Percentiles rank a stretch among this genome's conserved stretches.
Conservation (phyloP, 192 early-diverging fungal genomes). For the Coemansia sp. region DNA sequence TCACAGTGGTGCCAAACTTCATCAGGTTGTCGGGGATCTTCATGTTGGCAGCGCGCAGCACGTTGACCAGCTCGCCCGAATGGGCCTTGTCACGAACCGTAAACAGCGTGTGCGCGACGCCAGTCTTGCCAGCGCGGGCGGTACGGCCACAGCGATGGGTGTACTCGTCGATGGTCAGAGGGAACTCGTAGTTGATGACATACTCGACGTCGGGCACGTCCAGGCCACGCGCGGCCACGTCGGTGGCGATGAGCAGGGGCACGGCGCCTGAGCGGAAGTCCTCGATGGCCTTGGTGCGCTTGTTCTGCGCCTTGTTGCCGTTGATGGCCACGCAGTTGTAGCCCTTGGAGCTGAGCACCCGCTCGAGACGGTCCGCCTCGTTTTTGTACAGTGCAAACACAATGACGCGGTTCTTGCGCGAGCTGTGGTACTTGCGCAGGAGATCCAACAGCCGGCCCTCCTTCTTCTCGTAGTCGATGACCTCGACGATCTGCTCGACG, state of each 20-base stretch:
- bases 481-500: constrained; percentile 88
- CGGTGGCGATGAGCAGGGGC: constrained; percentile 90
- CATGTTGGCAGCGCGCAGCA: constrained; percentile 84
- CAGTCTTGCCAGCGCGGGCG: constrained; percentile 88
- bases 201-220: constrained; percentile 90
- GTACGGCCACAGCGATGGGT: constrained; percentile 95
- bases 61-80: constrained; percentile 86
- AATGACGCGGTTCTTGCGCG: constrained; percentile 81
- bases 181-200: constrained; percentile 96
- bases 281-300: constrained; percentile 74
- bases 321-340: constrained; percentile 85
- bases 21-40: constrained; percentile 80
- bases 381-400: constrained; percentile 97
- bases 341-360: constrained; percentile 65
- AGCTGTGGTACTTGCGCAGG: constrained; percentile 79
- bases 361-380: constrained; percentile 82
- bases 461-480: constrained; percentile 75
- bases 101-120: constrained; percentile 91
- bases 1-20: constrained; percentile 94
- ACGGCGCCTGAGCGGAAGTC: constrained; percentile 76
- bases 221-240: constrained; percentile 87
- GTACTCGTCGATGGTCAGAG: constrained; percentile 94
- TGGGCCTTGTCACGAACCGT: constrained; percentile 84
- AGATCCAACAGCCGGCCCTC: constrained; percentile 70
- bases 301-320: constrained; percentile 84